Percentiles rank a stretch among this genome's conserved stretches.
phyloP scores from a whole-genome alignment of 805 yeast genomes.

The Yamadazyma nakazawae region DNA sequence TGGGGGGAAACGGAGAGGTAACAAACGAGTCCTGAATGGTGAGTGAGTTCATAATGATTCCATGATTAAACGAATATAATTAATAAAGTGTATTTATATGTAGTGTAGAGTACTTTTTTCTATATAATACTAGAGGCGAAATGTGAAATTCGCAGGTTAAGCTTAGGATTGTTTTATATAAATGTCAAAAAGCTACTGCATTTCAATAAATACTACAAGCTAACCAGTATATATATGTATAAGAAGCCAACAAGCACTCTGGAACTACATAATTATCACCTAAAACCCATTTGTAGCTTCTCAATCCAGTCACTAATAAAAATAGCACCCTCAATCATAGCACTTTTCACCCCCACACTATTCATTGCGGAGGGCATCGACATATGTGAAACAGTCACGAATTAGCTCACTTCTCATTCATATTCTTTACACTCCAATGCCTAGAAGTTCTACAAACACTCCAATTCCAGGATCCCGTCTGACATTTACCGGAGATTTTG shows the following conservation, averaged over 20 bases:
- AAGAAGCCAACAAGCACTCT: too few species aligned
- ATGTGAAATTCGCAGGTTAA: too few species aligned
- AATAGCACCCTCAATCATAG: neutral
- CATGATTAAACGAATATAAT: neutral
- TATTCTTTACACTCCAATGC: constrained; percentile 3
- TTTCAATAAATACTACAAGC: too few species aligned
- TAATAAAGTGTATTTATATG: neutral
- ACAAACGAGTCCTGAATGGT: neutral
- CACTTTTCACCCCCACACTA: neutral
- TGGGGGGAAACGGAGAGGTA: neutral
- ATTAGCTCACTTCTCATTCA: neutral
- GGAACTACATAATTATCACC: too few species aligned
- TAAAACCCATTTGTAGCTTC: too few species aligned
- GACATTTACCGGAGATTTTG: constrained; percentile 6
- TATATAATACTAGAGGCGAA: too few species aligned
- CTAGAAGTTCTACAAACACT: constrained; percentile 14
- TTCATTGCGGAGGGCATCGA: neutral
- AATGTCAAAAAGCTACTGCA: too few species aligned
- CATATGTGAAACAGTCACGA: neutral
- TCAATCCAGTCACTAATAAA: too few species aligned
- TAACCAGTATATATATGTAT: too few species aligned
- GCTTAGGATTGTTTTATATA: too few species aligned
- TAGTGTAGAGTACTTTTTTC: too few species aligned
- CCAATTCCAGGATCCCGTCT: constrained; percentile 12
- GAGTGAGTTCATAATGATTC: neutral